These are phyloP conservation scores for Penicillium sp. DNA, from an alignment of 2,329 filamentous ascomycete species.

Conservation along the genomic window DNA sequence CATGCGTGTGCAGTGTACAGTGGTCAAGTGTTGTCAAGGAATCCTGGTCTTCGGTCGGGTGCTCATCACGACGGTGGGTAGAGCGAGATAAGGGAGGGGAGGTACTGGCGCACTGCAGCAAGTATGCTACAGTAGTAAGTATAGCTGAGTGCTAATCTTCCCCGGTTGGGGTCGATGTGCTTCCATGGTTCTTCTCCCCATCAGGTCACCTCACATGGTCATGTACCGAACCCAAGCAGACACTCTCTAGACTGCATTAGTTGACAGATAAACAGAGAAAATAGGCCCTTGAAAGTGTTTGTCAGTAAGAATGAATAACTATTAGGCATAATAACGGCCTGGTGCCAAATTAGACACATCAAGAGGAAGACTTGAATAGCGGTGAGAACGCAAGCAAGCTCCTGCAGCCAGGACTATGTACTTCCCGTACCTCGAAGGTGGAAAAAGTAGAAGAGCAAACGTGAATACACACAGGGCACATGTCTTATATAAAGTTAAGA, in stretches of 20 bases:
- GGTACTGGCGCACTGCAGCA: neutral
- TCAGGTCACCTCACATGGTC: neutral
- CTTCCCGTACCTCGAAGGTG: neutral
- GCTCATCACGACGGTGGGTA: neutral
- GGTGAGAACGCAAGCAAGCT: neutral
- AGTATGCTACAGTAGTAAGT: neutral
- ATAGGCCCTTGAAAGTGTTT: neutral
- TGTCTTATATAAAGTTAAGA: neutral
- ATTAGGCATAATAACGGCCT: neutral
- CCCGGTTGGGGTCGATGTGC: neutral
- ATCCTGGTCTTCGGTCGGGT: neutral
- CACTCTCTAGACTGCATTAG: neutral
- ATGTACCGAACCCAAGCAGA: neutral
- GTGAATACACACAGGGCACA: neutral
- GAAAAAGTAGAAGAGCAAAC: neutral
- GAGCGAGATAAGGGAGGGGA: neutral
- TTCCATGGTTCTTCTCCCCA: constrained; percentile 6
- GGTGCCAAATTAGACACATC: neutral
- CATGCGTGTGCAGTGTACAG: constrained; percentile 2
- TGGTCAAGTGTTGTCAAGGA: constrained; percentile 2
- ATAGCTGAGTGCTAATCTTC: neutral
- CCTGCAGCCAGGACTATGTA: neutral
- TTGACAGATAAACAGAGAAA: neutral
- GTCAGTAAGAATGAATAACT: neutral
- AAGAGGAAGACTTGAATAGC: neutral